Percentiles rank a stretch among this genome's conserved stretches.
Conservation (phyloP, 768 basidiomycete genomes). For the Lepiota venenata region DNA sequence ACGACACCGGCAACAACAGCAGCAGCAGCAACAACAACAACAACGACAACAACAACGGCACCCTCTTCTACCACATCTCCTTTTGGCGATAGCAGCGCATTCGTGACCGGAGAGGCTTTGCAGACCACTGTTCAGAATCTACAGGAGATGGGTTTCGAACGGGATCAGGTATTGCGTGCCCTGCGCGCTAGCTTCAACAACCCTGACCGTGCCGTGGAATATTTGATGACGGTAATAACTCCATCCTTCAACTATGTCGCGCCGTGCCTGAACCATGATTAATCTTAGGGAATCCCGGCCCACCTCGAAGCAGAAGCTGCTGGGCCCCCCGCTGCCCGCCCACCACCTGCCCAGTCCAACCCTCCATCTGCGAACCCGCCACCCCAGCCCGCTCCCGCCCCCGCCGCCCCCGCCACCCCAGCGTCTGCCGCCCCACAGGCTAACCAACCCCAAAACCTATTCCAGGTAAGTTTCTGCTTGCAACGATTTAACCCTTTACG, state of each 20-base stretch:
- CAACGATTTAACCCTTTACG: too few species aligned
- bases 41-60: slow-evolving; percentile 28
- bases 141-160: slow-evolving; percentile 91
- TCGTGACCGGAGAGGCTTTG: slow-evolving; percentile 74
- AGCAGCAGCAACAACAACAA: slow-evolving; percentile 29
- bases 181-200: slow-evolving; percentile 96
- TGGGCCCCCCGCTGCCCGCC: slow-evolving; percentile 21
- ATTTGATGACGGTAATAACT: slow-evolving; percentile 79
- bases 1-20: slow-evolving; percentile 18
- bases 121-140: slow-evolving; percentile 80
- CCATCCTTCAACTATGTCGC: not conserved
- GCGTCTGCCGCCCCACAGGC: slow-evolving; percentile 35
- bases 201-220: slow-evolving; percentile 97
- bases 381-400: slow-evolving; percentile 36
- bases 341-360: slow-evolving; percentile 26
- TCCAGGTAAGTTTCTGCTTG: slow-evolving; percentile 53
- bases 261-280: slow-evolving; percentile 11
- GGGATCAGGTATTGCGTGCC: slow-evolving; percentile 81
- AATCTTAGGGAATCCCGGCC: slow-evolving; percentile 71
- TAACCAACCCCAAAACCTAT: slow-evolving; percentile 75
- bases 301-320: slow-evolving; percentile 55
- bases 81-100: slow-evolving; percentile 50
- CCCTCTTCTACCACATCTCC: slow-evolving; percentile 30
- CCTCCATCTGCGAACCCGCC: slow-evolving; percentile 22
- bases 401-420: slow-evolving; percentile 29